Conservation (phyloP, 2,329 filamentous ascomycete genomes). For the Aspergillus sp. region DNA sequence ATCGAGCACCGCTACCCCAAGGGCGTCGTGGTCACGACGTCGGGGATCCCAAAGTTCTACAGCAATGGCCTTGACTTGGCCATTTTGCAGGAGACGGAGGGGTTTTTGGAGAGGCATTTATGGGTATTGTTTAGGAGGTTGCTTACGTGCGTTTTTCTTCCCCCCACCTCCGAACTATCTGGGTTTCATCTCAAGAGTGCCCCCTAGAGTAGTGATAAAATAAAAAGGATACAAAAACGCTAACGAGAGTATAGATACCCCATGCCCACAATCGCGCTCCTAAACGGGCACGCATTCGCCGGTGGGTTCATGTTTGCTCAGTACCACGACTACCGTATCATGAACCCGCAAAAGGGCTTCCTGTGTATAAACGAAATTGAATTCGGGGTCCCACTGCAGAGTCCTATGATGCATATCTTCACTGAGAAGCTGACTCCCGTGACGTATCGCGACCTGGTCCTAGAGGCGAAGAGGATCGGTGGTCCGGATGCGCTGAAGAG, state of each 20-base stretch:
- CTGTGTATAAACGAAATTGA: conserved; percentile 80
- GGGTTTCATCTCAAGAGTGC: no score
- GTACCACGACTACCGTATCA: conserved; percentile 80
- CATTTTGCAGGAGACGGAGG: conserved; percentile 59
- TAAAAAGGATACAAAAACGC: neutral
- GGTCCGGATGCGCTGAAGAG: conserved; percentile 62
- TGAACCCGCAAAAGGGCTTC: conserved; percentile 69
- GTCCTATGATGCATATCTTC: conserved; percentile 74
- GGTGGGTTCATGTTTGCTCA: conserved; percentile 79
- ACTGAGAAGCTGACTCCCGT: conserved; percentile 61
- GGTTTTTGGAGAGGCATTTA: conserved; percentile 61
- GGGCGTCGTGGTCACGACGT: conserved; percentile 78
- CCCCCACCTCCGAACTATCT: neutral
- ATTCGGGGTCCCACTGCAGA: conserved; percentile 72
- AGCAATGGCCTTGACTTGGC: conserved; percentile 78
- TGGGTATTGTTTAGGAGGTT: conserved; percentile 67
- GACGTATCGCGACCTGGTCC: conserved; percentile 63
- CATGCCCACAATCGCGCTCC: conserved; percentile 76
- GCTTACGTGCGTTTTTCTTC: conserved; percentile 49
- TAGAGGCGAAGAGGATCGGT: conserved; percentile 71
- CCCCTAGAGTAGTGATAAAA: neutral
- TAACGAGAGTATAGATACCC: conserved; percentile 54
- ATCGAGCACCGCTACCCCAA: conserved; percentile 65
- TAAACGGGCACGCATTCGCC: conserved; percentile 80
- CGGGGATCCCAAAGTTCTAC: conserved; percentile 75